Evolutionary conservation across 2,329 filamentous ascomycete species (phyloP).

Genomic region (Leptographium flavum): DNA sequence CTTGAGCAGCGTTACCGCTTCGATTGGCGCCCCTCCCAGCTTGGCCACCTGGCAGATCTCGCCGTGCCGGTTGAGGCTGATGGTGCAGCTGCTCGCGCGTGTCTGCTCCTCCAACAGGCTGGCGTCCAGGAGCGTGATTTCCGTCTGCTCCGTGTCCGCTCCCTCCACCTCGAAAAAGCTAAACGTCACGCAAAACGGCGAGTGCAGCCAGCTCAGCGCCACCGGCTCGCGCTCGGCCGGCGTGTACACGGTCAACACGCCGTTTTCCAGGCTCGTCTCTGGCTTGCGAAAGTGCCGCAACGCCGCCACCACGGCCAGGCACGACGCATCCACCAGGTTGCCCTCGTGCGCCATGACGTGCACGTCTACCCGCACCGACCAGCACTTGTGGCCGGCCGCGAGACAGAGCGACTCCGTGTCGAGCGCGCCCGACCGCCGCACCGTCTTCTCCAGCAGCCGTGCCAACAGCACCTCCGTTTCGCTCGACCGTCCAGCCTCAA

Average conservation of each 20-base stretch:
- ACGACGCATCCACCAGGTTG: slow-evolving; percentile 73
- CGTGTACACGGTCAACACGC: slow-evolving; percentile 71
- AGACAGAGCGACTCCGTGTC: slow-evolving; percentile 95
- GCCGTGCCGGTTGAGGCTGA: slow-evolving; percentile 79
- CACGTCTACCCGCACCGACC: slow-evolving; percentile 79
- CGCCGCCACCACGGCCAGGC: slow-evolving; percentile 75
- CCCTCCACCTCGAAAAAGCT: slow-evolving; percentile 51
- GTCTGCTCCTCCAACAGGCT: slow-evolving; percentile 64
- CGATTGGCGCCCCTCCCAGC: slow-evolving; percentile 68
- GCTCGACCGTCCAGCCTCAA: slow-evolving; percentile 72
- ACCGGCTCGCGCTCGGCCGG: slow-evolving; percentile 79
- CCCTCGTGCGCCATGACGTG: slow-evolving; percentile 88
- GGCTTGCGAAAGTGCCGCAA: slow-evolving; percentile 84
- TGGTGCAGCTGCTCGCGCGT: slow-evolving; percentile 56
- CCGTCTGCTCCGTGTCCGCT: slow-evolving; percentile 42
- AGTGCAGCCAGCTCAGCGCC: slow-evolving; percentile 78
- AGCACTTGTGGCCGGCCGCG: slow-evolving; percentile 79
- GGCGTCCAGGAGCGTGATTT: slow-evolving; percentile 58
- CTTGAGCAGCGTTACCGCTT: slow-evolving; percentile 63
- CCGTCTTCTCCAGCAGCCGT: slow-evolving; percentile 81
- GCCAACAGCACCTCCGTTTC: slow-evolving; percentile 78
- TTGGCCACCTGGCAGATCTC: slow-evolving; percentile 89
- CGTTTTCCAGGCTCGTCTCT: slow-evolving; percentile 75
- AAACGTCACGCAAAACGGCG: slow-evolving; percentile 83
- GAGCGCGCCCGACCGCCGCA: slow-evolving; percentile 80